Evolutionary conservation across 1,139 yeast genomes (phyloP).

Genomic region (Yamadazyma epiphylla): DNA sequence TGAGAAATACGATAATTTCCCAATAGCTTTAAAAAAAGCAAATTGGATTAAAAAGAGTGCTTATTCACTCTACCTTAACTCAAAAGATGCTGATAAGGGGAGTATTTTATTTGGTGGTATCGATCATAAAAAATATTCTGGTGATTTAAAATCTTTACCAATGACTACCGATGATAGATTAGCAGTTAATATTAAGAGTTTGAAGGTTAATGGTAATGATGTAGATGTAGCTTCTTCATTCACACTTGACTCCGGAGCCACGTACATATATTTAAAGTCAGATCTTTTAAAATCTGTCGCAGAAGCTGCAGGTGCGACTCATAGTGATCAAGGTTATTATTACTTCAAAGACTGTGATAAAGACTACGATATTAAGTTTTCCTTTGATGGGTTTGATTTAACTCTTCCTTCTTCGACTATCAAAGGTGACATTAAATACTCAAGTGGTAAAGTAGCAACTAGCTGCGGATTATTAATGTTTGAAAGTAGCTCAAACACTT

Average conservation of each 20-base stretch:
- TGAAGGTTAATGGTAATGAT: conserved; percentile 12
- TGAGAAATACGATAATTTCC: conserved; percentile 21
- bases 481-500: too few relatives aligned
- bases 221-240: conserved; percentile 19
- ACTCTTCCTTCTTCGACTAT: too few relatives aligned
- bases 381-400: conserved; percentile 30
- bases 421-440: too few relatives aligned
- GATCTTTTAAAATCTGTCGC: conserved; percentile 16
- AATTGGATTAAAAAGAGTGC: conserved; percentile 25
- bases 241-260: conserved; percentile 23
- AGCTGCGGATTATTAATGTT: too few relatives aligned
- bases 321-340: conserved; percentile 1
- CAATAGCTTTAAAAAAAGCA: conserved; percentile 20
- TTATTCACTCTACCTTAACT: conserved; percentile 10
- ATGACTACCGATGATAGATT: conserved; percentile 14
- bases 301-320: conserved; percentile 5
- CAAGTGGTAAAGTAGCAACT: too few relatives aligned
- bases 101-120: conserved; percentile 44
- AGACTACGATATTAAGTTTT: conserved; percentile 11
- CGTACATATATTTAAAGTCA: conserved; percentile 31
- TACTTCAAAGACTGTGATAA: conserved; percentile 6
- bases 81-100: conserved; percentile 18
- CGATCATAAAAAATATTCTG: conserved; percentile 42
- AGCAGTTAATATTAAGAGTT: conserved; percentile 17
- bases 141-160: conserved; percentile 16